Conservation (phyloP, 1,284 basidiomycete species). For the Leucocoprinus gongylophorus region DNA sequence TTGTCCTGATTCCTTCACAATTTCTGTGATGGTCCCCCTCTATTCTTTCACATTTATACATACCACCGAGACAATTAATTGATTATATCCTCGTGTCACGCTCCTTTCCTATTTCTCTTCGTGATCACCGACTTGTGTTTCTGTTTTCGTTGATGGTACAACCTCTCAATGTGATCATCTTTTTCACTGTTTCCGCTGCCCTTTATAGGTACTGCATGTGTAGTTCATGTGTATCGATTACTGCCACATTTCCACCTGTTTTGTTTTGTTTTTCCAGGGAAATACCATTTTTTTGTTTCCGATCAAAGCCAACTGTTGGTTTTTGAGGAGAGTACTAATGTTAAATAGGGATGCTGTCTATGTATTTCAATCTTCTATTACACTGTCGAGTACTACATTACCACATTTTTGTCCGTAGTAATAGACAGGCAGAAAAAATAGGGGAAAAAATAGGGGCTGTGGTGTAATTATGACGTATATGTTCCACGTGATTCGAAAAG, state of each 20-base stretch:
- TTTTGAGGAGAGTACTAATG: too few relatives aligned
- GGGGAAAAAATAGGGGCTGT: background rate
- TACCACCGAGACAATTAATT: conserved; percentile 6
- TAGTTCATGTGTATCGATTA: background rate
- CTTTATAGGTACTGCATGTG: too few relatives aligned
- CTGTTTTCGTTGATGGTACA: background rate
- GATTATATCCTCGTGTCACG: conserved; percentile 3
- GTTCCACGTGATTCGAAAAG: conserved; percentile 31
- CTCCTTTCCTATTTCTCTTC: background rate
- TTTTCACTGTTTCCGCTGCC: conserved; percentile 1
- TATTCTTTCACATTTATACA: background rate
- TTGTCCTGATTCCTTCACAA: conserved; percentile 13
- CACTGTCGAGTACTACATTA: too few relatives aligned
- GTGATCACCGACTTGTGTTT: background rate
- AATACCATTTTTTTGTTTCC: conserved; percentile 8
- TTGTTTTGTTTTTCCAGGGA: background rate
- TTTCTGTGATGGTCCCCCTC: background rate
- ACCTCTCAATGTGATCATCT: conserved; percentile 4
- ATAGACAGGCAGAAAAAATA: too few relatives aligned
- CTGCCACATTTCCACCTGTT: background rate
- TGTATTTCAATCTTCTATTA: too few relatives aligned
- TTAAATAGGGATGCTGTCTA: too few relatives aligned
- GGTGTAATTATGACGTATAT: conserved; percentile 21
- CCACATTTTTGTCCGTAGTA: too few relatives aligned
- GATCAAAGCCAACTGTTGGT: too few relatives aligned